Conservation (phyloP, 352 stramenopile genomes). For the Pythium vanterpoolii region DNA sequence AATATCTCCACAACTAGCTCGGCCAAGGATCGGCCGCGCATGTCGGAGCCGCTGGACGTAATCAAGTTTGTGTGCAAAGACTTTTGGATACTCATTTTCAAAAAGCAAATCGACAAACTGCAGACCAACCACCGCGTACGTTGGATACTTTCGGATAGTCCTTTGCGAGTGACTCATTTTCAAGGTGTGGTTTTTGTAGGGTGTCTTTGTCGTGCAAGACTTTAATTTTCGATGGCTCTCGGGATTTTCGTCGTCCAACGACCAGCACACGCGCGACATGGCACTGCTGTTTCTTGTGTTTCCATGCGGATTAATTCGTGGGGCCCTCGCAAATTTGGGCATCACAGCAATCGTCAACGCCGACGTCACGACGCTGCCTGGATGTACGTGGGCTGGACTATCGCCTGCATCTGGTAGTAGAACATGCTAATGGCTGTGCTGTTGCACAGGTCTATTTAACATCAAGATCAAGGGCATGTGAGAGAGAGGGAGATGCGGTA, state of each 20-base stretch:
- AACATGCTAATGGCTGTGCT: constrained; percentile 7
- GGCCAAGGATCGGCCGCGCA: constrained; percentile 70
- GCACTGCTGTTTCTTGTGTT: constrained; percentile 94
- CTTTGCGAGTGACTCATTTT: not conserved
- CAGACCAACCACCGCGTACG: constrained; percentile 95
- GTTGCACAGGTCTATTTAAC: constrained; percentile 82
- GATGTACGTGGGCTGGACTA: constrained; percentile 61
- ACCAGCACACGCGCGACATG: constrained; percentile 87
- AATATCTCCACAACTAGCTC: constrained; percentile 13
- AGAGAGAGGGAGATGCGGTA: not conserved
- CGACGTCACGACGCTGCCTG: constrained; percentile 89
- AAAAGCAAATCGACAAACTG: constrained; percentile 98
- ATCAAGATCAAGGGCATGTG: constrained; percentile 84
- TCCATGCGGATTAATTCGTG: constrained; percentile 94
- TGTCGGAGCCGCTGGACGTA: constrained; percentile 91
- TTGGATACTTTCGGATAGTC: not conserved
- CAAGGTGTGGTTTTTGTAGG: constrained; percentile 23
- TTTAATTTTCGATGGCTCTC: constrained; percentile 92
- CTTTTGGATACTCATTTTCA: constrained; percentile 97
- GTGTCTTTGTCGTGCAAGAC: constrained; percentile 95
- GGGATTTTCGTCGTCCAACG: constrained; percentile 69
- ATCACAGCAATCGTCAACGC: constrained; percentile 94
- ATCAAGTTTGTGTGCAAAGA: constrained; percentile 99
- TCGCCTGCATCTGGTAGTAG: not conserved
- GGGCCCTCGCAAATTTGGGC: constrained; percentile 93